These are phyloP conservation scores for Boletus coccyginus DNA, from an alignment of 768 basidiomycete genomes.

Conservation along the genomic window DNA sequence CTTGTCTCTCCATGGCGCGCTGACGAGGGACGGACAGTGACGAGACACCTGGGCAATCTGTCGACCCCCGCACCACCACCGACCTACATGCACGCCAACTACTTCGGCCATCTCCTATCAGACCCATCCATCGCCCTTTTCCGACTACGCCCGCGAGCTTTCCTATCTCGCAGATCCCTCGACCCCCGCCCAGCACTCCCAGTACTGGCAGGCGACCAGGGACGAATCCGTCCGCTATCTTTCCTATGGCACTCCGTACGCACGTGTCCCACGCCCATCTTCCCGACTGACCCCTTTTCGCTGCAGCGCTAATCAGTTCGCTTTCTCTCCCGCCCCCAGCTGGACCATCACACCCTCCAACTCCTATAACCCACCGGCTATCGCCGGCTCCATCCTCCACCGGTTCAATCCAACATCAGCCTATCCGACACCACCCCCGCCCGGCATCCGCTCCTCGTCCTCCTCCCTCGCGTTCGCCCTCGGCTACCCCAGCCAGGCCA, in stretches of 20 bases:
- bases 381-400: conserved; percentile 67
- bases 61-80: conserved; percentile 58
- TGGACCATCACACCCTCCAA: conserved; percentile 43
- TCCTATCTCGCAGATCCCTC: conserved; percentile 52
- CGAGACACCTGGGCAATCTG: conserved; percentile 62
- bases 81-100: conserved; percentile 56
- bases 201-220: conserved; percentile 64
- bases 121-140: conserved; percentile 46
- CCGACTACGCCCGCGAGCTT: conserved; percentile 66
- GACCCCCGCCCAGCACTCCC: conserved; percentile 42
- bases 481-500: conserved; percentile 40
- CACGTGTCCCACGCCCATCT: conserved; percentile 3
- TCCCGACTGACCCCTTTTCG: conserved; percentile 5
- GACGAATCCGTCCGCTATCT: conserved; percentile 61
- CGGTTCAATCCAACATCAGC: conserved; percentile 55
- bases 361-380: conserved; percentile 52
- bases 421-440: conserved; percentile 72
- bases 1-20: conserved; percentile 1
- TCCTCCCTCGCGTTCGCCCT: conserved; percentile 78
- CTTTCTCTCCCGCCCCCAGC: conserved; percentile 35
- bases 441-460: conserved; percentile 59
- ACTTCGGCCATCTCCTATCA: conserved; percentile 28
- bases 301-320: conserved; percentile 24
- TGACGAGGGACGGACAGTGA: conserved; percentile 44
- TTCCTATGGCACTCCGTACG: conserved; percentile 51